phyloP scores from a whole-genome alignment of 176 grass and related monocot genomes.

The Oryza rufipogon region DNA sequence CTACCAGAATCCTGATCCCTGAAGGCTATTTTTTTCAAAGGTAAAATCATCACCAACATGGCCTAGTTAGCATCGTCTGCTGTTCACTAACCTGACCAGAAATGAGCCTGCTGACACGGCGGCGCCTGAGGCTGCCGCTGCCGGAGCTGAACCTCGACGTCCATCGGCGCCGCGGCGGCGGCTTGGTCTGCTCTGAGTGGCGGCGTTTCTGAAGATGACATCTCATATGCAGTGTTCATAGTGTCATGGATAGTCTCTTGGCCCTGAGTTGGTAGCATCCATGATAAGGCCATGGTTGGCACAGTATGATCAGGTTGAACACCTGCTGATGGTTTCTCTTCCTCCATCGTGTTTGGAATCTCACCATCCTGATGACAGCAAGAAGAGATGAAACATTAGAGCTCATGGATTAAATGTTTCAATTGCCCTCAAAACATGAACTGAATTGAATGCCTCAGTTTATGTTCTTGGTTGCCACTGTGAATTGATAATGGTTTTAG shows the following conservation, averaged over 20 bases:
- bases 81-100: slow-evolving; percentile 38
- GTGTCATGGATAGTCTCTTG: slow-evolving; percentile 10
- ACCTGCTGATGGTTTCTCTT: slow-evolving; percentile 14
- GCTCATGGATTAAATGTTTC: background rate
- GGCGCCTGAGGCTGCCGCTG: background rate
- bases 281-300: slow-evolving; percentile 35
- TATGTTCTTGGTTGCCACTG: background rate
- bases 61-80: background rate
- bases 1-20: background rate
- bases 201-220: slow-evolving; percentile 30
- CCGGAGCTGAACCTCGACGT: slow-evolving; percentile 14
- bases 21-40: background rate
- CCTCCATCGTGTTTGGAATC: slow-evolving; percentile 41
- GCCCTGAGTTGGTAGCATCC: background rate
- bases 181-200: background rate
- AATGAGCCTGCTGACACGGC: background rate
- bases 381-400: background rate
- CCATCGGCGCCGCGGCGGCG: background rate
- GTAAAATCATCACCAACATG: background rate
- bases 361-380: slow-evolving; percentile 31
- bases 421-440: too few relatives aligned
- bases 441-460: background rate
- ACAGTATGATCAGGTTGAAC: background rate
- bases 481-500: background rate
- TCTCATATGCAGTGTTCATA: background rate